Conservation (phyloP, 176 grass and related monocot species). For the Pontederia crassipes region DNA sequence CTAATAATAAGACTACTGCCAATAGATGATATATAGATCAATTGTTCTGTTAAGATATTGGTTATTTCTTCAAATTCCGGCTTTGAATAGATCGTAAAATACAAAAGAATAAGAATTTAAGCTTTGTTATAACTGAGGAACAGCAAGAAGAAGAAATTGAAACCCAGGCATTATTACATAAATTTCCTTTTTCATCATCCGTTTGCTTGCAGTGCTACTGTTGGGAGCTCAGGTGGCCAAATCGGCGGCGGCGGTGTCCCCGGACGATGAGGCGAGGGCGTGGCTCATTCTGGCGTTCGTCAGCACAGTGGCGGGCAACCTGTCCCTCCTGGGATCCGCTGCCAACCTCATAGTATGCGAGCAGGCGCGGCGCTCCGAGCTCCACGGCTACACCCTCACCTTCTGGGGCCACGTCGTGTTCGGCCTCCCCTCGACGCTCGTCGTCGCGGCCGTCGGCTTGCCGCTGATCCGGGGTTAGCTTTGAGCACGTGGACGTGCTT, state of each 20-base stretch:
- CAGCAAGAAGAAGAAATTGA: too few species aligned
- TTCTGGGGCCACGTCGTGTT: constrained; percentile 68
- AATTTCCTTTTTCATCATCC: too few species aligned
- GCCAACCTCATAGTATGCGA: constrained; percentile 92
- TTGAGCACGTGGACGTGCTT: too few species aligned
- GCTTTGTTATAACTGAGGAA: too few species aligned
- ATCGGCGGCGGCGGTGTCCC: constrained; percentile 58
- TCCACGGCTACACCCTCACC: constrained; percentile 68
- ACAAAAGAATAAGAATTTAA: too few species aligned
- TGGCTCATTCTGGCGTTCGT: constrained; percentile 91
- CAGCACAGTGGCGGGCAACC: constrained; percentile 90
- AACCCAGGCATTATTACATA: too few species aligned
- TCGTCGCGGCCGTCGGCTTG: constrained; percentile 51
- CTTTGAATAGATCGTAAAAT: too few species aligned
- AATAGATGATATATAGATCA: too few species aligned
- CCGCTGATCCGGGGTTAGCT: constrained; percentile 31
- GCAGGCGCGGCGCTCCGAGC: constrained; percentile 58
- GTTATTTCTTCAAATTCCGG: too few species aligned
- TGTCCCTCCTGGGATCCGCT: constrained; percentile 75
- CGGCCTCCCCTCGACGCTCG: constrained; percentile 56
- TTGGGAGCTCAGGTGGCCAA: constrained; percentile 53
- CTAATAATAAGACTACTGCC: too few species aligned
- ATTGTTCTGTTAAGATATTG: too few species aligned
- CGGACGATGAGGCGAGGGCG: constrained; percentile 32
- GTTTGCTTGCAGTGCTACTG: constrained; percentile 39